A percentile compares a stretch with the other conserved stretches of the same genome.
Evolutionary conservation across 1,284 basidiomycete genomes (phyloP).

Genomic region (Thelephora terrestris): DNA sequence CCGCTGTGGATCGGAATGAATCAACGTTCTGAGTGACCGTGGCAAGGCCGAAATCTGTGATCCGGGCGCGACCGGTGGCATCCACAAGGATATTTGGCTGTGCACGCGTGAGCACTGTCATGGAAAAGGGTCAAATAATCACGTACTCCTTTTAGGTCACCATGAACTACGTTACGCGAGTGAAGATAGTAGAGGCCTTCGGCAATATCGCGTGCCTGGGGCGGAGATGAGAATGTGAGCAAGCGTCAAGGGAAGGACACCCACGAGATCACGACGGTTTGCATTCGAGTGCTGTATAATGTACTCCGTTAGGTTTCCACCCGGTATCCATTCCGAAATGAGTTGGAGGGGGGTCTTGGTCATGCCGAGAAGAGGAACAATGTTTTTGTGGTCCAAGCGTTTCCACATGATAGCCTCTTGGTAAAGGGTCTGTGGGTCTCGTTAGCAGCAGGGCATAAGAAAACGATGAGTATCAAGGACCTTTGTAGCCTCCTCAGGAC

Average conservation of each 20-base stretch:
- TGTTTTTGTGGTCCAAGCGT: background rate
- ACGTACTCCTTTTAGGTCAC: background rate
- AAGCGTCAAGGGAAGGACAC: no score
- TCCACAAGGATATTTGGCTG: background rate
- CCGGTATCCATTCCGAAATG: background rate
- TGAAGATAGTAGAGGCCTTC: background rate
- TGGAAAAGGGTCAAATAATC: background rate
- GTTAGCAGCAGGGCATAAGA: no score
- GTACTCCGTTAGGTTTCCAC: background rate
- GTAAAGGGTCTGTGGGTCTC: no score
- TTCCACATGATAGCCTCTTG: constrained; percentile 1
- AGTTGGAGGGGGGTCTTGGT: no score
- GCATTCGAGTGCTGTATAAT: no score
- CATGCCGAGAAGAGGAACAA: constrained; percentile 3
- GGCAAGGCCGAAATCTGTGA: background rate
- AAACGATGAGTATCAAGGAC: no score
- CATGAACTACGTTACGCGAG: background rate
- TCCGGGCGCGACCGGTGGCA: constrained; percentile 12
- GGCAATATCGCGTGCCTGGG: background rate
- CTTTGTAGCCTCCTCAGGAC: no score
- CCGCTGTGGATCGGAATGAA: no score
- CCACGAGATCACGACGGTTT: no score
- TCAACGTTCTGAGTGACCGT: background rate
- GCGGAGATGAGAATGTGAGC: no score
- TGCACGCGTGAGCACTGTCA: background rate